A percentile compares a stretch with the other conserved stretches of the same genome.
Conservation (phyloP, 2,329 filamentous ascomycete species). For the Trichoderma endophyticum region DNA sequence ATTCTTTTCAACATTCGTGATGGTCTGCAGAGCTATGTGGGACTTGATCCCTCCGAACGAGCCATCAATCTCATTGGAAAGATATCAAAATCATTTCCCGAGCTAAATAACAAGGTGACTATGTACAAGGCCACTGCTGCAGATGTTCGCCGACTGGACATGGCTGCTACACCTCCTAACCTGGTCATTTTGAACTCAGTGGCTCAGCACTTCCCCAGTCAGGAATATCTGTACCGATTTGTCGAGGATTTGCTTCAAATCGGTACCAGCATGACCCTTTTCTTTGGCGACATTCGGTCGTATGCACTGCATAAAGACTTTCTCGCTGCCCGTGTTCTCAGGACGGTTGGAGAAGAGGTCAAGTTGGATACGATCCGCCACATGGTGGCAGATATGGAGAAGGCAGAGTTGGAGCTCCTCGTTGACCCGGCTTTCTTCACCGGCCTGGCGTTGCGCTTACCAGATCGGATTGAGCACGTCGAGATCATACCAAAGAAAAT, state of each 20-base stretch:
- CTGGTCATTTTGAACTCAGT: neutral
- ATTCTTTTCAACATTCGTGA: neutral
- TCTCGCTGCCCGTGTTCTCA: neutral
- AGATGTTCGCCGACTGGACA: neutral
- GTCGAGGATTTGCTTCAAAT: neutral
- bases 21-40: neutral
- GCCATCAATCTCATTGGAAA: neutral
- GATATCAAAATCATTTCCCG: neutral
- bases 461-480: neutral
- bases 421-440: neutral
- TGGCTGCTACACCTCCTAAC: neutral
- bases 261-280: neutral
- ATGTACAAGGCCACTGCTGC: neutral
- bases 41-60: neutral
- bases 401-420: neutral
- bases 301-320: neutral
- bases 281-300: neutral
- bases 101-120: neutral
- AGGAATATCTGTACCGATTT: neutral
- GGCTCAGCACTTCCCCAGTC: neutral
- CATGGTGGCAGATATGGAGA: neutral
- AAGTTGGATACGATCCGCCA: neutral
- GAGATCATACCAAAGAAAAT: neutral
- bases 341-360: neutral
- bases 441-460: neutral